Conservation (phyloP, 2,329 filamentous ascomycete genomes). For the Pseudogymnoascus verrucosus region DNA sequence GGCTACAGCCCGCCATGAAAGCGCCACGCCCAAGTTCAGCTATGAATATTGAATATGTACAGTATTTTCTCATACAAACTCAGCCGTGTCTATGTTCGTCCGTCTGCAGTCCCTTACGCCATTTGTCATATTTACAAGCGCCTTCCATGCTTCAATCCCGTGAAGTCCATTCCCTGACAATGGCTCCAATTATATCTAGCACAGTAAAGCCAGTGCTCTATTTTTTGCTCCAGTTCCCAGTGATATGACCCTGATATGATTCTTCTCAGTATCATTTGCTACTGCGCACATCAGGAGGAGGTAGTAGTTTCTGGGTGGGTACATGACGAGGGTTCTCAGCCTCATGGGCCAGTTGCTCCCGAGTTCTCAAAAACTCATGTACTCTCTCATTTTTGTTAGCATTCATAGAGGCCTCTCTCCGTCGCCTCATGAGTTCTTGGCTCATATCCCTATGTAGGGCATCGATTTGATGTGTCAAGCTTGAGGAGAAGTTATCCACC, state of each 20-base stretch:
- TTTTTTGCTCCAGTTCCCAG: neutral
- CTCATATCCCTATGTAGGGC: conserved; percentile 60
- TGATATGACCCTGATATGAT: neutral
- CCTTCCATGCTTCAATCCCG: neutral
- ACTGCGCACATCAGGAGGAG: neutral
- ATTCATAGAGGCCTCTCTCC: conserved; percentile 44
- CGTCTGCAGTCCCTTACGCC: neutral
- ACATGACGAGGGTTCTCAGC: neutral
- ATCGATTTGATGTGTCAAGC: conserved; percentile 58
- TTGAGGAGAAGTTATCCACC: conserved; percentile 53
- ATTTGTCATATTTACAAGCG: conserved; percentile 1
- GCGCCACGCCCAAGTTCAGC: neutral
- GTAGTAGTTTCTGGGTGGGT: neutral
- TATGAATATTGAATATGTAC: neutral
- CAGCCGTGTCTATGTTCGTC: neutral
- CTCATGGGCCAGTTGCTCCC: conserved; percentile 39
- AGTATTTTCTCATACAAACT: neutral
- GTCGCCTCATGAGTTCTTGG: conserved; percentile 47
- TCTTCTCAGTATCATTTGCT: neutral
- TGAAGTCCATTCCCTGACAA: neutral
- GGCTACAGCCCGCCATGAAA: neutral
- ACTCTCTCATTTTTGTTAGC: conserved; percentile 58
- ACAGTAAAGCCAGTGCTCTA: neutral
- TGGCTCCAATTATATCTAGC: neutral
- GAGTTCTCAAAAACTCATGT: conserved; percentile 65